These are phyloP conservation scores for Didymella arachidicola DNA, from an alignment of 2,329 filamentous ascomycete species.

Conservation along the genomic window DNA sequence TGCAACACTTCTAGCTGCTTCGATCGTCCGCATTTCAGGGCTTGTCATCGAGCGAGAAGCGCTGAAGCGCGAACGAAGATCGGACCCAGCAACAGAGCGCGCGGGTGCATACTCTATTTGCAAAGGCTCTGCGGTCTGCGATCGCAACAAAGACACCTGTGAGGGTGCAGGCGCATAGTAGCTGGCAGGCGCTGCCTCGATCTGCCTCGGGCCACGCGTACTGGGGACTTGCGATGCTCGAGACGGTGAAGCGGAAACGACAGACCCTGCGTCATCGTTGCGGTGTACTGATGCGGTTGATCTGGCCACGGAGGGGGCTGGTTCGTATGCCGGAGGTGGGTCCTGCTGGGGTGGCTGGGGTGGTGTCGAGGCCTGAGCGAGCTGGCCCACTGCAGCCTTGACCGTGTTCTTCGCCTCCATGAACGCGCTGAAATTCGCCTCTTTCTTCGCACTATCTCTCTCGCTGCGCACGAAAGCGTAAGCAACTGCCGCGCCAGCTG, in stretches of 20 bases:
- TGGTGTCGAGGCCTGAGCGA: conserved; percentile 42
- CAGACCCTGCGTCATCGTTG: conserved; percentile 50
- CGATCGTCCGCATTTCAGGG: conserved; percentile 40
- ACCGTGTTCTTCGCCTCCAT: conserved; percentile 44
- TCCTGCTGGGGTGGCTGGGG: conserved; percentile 36
- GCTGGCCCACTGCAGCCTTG: conserved; percentile 38
- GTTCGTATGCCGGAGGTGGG: conserved; percentile 45
- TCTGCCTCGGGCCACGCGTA: conserved; percentile 44
- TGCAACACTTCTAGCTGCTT: conserved; percentile 29
- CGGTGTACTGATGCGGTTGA: conserved; percentile 43
- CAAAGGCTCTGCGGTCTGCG: conserved; percentile 32
- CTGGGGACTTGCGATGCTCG: conserved; percentile 28
- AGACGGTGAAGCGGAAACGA: conserved; percentile 38
- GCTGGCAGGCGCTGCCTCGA: conserved; percentile 51
- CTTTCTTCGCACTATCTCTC: conserved; percentile 55
- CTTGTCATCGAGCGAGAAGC: conserved; percentile 42
- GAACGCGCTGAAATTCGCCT: conserved; percentile 51
- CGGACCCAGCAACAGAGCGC: conserved; percentile 38
- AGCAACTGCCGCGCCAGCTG: conserved; percentile 77
- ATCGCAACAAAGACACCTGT: conserved; percentile 39
- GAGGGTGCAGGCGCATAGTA: conserved; percentile 47
- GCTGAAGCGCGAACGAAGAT: conserved; percentile 35
- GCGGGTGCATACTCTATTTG: conserved; percentile 50
- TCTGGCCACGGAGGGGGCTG: conserved; percentile 30
- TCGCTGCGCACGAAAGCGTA: conserved; percentile 76